Base-by-base conservation (phyloP, 345 rosid species). In the Gossypium stocksii region DNA sequence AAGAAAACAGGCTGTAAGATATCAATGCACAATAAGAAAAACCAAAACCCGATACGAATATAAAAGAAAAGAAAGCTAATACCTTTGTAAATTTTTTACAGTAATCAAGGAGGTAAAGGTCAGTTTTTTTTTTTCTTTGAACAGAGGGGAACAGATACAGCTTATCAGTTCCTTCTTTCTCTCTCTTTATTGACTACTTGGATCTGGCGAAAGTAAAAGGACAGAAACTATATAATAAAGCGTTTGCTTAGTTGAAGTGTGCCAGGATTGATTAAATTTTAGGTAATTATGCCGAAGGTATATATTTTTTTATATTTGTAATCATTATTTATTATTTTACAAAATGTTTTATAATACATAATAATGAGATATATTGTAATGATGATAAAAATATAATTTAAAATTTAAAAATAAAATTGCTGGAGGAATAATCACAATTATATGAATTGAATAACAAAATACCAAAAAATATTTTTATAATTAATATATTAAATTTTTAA, bases 11-110 rank as follows among this genome's bases (percentile, higher is more conserved):
- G 70, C 52, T 65, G 70, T 65, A 44, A 65, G 9, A 60, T 6
- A 27, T 43, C 41, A 73, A 75, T 38, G 22, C 46, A 61, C 61
- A 34, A 72, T 25, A 5, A 23, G 19, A n/a, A 16, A 53, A 70
- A 22, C 38, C 70, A 20, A 70, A 70, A 63, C 51, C 46, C 74
- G 46, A 70, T 64, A 62, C 68, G 66, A 70, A 59, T 10, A 52
- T 9, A 3, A 44, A 48, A 25, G 0, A 23, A 25, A 15, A 67
- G 3, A 3, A 67, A 23, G 60, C 9, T 2, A 1, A n/a, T n/a
- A 72, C 74, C 64, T 76, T 76, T 78, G 73, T 9, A 52, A 23
- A 14, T 13, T 41, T 76, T 77, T 70, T 38, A 76, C 77, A 60
- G 78, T 45, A 54, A 66, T 67, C 62, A 52, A 23, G n/a, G 76